Conservation (phyloP, 768 basidiomycete genomes). For the Mycena vulgaris region DNA sequence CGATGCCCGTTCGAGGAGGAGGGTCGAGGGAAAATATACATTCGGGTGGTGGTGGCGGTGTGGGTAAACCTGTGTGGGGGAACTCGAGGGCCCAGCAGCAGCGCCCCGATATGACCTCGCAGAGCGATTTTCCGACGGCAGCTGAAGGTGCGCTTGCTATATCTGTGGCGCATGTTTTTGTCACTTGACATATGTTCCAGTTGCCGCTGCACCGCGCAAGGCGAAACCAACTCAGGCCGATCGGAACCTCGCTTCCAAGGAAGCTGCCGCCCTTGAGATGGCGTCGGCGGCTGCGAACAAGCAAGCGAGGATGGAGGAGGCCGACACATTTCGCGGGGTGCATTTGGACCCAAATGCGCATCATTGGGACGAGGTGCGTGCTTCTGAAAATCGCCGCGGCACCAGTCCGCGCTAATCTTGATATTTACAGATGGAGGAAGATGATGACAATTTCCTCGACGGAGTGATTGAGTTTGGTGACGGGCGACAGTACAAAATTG, state of each 20-base stretch:
- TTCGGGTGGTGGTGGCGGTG: slow-evolving; percentile 43
- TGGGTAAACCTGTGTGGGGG: slow-evolving; percentile 80
- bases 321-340: slow-evolving; percentile 95
- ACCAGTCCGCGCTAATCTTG: slow-evolving; percentile 5
- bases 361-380: slow-evolving; percentile 97
- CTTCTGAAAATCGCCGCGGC: slow-evolving; percentile 45
- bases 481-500: slow-evolving; percentile 91
- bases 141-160: slow-evolving; percentile 82
- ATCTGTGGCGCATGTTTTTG: slow-evolving; percentile 55
- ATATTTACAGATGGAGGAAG: slow-evolving; percentile 83
- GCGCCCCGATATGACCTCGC: slow-evolving; percentile 59
- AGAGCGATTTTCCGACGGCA: slow-evolving; percentile 94
- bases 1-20: slow-evolving; percentile 19
- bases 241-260: slow-evolving; percentile 53
- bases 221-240: slow-evolving; percentile 49
- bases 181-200: slow-evolving; percentile 35
- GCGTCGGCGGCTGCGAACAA: slow-evolving; percentile 67
- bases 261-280: slow-evolving; percentile 55
- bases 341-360: slow-evolving; percentile 95
- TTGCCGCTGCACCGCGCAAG: slow-evolving; percentile 52
- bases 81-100: slow-evolving; percentile 61
- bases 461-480: slow-evolving; percentile 97
- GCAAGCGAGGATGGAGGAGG: slow-evolving; percentile 81
- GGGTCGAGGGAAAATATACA: slow-evolving; percentile 22
- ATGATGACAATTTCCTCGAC: slow-evolving; percentile 91